Conservation (phyloP, 1,284 basidiomycete species). For the Ustilago nuda region DNA sequence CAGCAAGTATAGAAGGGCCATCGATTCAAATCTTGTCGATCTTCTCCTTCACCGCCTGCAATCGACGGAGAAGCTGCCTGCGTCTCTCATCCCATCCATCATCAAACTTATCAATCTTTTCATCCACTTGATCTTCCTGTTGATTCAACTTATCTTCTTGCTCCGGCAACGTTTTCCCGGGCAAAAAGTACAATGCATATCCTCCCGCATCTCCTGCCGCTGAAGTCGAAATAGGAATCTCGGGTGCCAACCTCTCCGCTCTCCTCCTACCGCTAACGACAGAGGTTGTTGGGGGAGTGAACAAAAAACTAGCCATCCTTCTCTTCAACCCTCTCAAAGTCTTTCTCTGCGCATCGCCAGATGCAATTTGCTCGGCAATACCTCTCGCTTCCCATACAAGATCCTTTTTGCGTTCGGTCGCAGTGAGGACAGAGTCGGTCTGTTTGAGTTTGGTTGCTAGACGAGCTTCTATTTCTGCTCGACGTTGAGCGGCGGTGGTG, state of each 20-base stretch:
- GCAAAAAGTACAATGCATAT: constrained; percentile 36
- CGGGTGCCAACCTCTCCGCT: constrained; percentile 8
- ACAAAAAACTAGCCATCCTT: constrained; percentile 40
- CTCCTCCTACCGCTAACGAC: neutral
- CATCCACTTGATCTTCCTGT: constrained; percentile 48
- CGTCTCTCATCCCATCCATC: constrained; percentile 17
- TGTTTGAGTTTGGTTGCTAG: constrained; percentile 11
- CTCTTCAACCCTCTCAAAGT: constrained; percentile 28
- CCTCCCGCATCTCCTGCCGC: neutral
- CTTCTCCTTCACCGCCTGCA: constrained; percentile 21
- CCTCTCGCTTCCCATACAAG: constrained; percentile 28
- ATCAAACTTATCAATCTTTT: constrained; percentile 30
- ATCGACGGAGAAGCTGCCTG: neutral
- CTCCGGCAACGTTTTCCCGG: constrained; percentile 24
- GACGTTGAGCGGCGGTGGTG: neutral
- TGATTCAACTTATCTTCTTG: constrained; percentile 44
- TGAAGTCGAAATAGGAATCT: constrained; percentile 14
- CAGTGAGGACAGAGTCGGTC: neutral
- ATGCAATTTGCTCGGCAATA: constrained; percentile 24
- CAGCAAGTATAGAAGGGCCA: too few relatives aligned
- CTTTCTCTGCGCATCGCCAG: constrained; percentile 21
- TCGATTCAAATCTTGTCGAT: neutral
- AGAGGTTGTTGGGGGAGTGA: constrained; percentile 11
- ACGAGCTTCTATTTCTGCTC: constrained; percentile 26
- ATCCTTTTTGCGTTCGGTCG: neutral